Conservation (phyloP, 2,329 filamentous ascomycete species). For the Talaromyces albobiverticillius region DNA sequence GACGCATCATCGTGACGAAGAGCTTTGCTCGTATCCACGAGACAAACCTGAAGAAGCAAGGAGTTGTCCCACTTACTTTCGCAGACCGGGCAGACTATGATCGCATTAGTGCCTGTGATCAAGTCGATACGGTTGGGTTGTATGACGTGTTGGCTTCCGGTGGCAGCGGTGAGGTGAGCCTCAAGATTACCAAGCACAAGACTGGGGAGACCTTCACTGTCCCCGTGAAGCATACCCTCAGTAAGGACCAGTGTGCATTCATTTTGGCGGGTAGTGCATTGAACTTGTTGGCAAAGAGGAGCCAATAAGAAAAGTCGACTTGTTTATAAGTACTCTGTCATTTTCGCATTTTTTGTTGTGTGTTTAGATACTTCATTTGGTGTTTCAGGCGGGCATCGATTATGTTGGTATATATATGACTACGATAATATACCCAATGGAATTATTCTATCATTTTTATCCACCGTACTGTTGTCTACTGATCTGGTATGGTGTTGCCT, state of each 20-base stretch:
- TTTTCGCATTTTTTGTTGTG: neutral
- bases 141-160: conserved; percentile 75
- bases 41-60: conserved; percentile 96
- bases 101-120: conserved; percentile 75
- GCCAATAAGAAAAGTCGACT: conserved; percentile 15
- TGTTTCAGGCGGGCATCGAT: conserved; percentile 1
- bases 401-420: neutral
- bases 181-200: conserved; percentile 62
- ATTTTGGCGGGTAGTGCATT: conserved; percentile 90
- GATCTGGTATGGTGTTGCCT: too few relatives aligned
- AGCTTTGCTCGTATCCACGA: conserved; percentile 91
- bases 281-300: conserved; percentile 76
- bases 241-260: conserved; percentile 85
- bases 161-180: conserved; percentile 73
- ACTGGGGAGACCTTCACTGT: conserved; percentile 66
- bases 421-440: neutral
- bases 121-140: conserved; percentile 77
- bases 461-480: too few relatives aligned
- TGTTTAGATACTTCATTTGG: neutral
- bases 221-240: conserved; percentile 82
- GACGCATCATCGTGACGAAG: conserved; percentile 78
- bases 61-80: conserved; percentile 91
- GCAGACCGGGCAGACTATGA: conserved; percentile 86
- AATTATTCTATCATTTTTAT: too few relatives aligned
- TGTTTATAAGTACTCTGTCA: too few relatives aligned